These are phyloP conservation scores for Populus trichocarpa DNA, from an alignment of 441 rosid species.

Conservation along the genomic window DNA sequence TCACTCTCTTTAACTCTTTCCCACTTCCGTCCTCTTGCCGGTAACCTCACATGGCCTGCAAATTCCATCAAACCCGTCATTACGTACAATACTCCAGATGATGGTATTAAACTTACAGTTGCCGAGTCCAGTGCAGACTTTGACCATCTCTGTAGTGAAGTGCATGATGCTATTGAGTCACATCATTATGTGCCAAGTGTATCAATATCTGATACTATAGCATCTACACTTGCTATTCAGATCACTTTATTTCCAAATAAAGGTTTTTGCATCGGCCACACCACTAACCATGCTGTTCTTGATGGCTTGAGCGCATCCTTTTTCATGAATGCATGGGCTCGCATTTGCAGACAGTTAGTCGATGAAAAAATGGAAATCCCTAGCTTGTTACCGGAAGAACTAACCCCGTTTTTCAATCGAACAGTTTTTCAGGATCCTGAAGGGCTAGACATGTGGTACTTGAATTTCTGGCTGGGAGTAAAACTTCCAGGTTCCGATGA, in stretches of 20 bases:
- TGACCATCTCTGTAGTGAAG: conserved; percentile 5
- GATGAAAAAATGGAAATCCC: background rate
- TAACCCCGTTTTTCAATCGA: conserved; percentile 29
- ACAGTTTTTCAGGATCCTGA: conserved; percentile 17
- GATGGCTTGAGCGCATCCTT: conserved; percentile 25
- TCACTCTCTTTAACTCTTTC: conserved; percentile 24
- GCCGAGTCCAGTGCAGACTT: conserved; percentile 31
- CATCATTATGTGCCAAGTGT: conserved; percentile 25
- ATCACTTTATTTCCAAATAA: conserved; percentile 35
- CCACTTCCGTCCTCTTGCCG: conserved; percentile 29
- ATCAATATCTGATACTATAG: conserved; percentile 15
- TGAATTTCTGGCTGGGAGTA: conserved; percentile 10
- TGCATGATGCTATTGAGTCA: conserved; percentile 18
- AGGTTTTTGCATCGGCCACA: conserved; percentile 35
- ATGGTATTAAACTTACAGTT: conserved; percentile 29
- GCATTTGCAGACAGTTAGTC: conserved; percentile 6
- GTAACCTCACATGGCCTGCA: conserved; percentile 23
- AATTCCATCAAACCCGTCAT: conserved; percentile 19
- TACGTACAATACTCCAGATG: conserved; percentile 17
- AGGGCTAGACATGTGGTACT: background rate
- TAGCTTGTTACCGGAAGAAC: conserved; percentile 19
- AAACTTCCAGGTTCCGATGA: background rate
- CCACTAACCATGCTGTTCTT: conserved; percentile 30
- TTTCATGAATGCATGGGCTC: conserved; percentile 38
- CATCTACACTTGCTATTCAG: conserved; percentile 24